These are phyloP conservation scores for Solanum neorickii DNA, from an alignment of 257 asterid species.

Conservation along the genomic window DNA sequence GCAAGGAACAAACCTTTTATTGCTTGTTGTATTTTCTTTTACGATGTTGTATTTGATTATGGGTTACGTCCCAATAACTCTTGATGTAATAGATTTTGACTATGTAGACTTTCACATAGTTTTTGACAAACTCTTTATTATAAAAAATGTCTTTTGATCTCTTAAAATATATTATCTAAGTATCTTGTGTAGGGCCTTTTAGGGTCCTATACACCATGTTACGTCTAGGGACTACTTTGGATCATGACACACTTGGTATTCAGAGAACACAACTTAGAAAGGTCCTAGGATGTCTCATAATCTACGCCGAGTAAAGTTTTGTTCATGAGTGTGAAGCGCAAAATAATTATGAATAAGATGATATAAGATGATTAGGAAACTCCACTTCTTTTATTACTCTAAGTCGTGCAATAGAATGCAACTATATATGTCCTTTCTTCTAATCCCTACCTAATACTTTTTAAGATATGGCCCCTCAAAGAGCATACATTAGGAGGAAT, in stretches of 20 bases:
- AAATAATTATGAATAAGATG: no score
- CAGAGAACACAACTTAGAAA: neutral
- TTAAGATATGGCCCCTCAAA: no score
- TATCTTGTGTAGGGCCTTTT: neutral
- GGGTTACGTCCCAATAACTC: neutral
- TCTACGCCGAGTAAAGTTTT: neutral
- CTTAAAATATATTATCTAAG: neutral
- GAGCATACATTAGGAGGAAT: no score
- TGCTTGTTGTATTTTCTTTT: no score
- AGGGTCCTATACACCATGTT: neutral
- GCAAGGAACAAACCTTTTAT: no score
- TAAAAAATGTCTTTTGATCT: no score
- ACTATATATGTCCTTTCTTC: no score
- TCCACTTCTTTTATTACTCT: no score
- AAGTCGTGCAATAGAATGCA: no score
- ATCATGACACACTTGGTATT: neutral
- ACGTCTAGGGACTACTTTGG: neutral
- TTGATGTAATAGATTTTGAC: no score
- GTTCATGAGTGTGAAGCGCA: neutral
- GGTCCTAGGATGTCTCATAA: neutral
- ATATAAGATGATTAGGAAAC: no score
- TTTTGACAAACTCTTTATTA: neutral
- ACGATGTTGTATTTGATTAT: neutral
- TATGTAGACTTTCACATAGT: neutral
- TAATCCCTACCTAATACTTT: no score